Conservation (phyloP, 257 asterid species). For the Pogostemon cablin region DNA sequence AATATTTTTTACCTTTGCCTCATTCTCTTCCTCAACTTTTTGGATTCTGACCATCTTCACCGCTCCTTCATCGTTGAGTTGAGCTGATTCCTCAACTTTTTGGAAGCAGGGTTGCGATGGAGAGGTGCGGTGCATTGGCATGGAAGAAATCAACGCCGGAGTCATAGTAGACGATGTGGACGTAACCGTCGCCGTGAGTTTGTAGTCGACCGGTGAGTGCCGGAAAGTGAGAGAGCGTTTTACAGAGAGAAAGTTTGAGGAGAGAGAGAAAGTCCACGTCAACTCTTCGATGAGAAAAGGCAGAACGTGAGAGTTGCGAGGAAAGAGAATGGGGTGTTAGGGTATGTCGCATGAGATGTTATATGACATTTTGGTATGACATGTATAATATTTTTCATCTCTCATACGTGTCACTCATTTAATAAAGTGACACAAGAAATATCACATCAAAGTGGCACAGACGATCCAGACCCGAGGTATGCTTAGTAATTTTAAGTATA, state of each 20-base stretch:
- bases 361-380: too few relatives aligned
- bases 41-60: neutral
- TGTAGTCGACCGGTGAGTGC: slow-evolving; percentile 80
- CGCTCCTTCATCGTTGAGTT: neutral
- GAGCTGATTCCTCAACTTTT: too few relatives aligned
- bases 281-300: slow-evolving; percentile 13
- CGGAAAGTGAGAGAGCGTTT: slow-evolving; percentile 68
- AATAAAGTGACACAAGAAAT: too few relatives aligned
- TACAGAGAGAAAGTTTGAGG: slow-evolving; percentile 67
- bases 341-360: too few relatives aligned
- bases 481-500: too few relatives aligned
- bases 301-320: too few relatives aligned
- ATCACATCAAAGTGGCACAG: too few relatives aligned
- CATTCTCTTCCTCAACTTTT: slow-evolving; percentile 30
- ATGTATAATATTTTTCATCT: too few relatives aligned
- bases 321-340: too few relatives aligned
- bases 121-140: slow-evolving; percentile 60
- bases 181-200: slow-evolving; percentile 39
- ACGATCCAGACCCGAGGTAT: too few relatives aligned
- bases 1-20: slow-evolving; percentile 49
- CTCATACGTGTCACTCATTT: too few relatives aligned
- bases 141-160: slow-evolving; percentile 69
- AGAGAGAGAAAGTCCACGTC: slow-evolving; percentile 44
- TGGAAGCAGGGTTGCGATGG: slow-evolving; percentile 34
- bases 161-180: too few relatives aligned